Conservation (phyloP, 2,329 filamentous ascomycete genomes). For the Epichloe gansuensis region DNA sequence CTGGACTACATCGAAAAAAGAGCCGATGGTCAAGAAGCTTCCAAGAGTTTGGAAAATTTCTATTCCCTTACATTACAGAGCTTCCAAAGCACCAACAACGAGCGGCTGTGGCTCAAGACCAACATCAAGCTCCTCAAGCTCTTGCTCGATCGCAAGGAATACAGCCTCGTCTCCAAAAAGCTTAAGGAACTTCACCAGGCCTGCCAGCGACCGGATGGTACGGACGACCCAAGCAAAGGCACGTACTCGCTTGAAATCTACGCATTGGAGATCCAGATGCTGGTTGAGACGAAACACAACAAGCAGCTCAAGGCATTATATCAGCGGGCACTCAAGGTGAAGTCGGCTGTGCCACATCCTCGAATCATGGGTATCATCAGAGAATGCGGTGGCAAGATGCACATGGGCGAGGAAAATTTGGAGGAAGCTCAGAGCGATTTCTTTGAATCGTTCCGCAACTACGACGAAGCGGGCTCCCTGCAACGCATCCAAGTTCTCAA, state of each 20-base stretch:
- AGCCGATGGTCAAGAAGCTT: slow-evolving; percentile 52
- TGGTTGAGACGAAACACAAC: slow-evolving; percentile 91
- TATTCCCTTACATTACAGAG: slow-evolving; percentile 88
- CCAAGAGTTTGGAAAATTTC: slow-evolving; percentile 82
- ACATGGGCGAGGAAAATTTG: slow-evolving; percentile 99
- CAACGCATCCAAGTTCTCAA: slow-evolving; percentile 96
- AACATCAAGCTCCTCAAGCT: slow-evolving; percentile 93
- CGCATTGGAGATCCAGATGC: slow-evolving; percentile 97
- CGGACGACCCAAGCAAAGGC: slow-evolving; percentile 86
- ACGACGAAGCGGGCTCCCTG: slow-evolving; percentile 92
- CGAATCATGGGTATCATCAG: slow-evolving; percentile 99
- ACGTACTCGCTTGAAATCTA: slow-evolving; percentile 95
- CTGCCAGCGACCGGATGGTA: slow-evolving; percentile 77
- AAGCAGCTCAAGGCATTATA: slow-evolving; percentile 91
- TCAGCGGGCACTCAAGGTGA: slow-evolving; percentile 78
- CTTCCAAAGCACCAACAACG: slow-evolving; percentile 95
- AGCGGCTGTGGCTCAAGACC: slow-evolving; percentile 93
- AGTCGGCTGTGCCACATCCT: slow-evolving; percentile 93
- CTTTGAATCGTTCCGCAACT: slow-evolving; percentile 97
- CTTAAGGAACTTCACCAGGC: slow-evolving; percentile 78
- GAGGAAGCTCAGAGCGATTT: slow-evolving; percentile 94
- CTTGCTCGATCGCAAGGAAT: slow-evolving; percentile 84
- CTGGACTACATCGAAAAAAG: slow-evolving; percentile 94
- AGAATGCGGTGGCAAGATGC: slow-evolving; percentile 98
- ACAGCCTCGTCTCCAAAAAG: slow-evolving; percentile 65